Percentiles rank a stretch among this genome's conserved stretches.
Conservation (phyloP, 2,329 filamentous ascomycete species). For the Dactylellina cionopaga region DNA sequence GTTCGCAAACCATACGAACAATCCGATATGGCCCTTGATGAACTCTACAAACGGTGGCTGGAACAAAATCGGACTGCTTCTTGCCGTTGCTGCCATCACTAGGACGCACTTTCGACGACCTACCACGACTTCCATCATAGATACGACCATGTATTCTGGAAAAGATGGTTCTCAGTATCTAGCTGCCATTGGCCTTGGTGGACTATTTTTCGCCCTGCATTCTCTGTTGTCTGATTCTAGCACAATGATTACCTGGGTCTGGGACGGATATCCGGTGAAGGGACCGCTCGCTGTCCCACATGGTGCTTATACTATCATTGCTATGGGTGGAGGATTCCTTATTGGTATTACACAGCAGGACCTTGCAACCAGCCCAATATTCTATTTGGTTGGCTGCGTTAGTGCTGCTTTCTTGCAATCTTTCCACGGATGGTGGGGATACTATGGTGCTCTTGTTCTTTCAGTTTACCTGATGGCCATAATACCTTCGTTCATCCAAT, state of each 20-base stretch:
- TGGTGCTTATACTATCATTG: conserved; percentile 83
- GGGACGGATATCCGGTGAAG: conserved; percentile 92
- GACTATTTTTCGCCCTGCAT: conserved; percentile 87
- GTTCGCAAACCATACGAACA: conserved; percentile 93
- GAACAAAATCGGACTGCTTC: conserved; percentile 81
- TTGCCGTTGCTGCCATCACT: conserved; percentile 79
- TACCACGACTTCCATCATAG: conserved; percentile 64
- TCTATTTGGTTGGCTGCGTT: conserved; percentile 79
- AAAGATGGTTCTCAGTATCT: conserved; percentile 75
- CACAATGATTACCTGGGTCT: conserved; percentile 98
- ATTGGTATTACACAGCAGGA: conserved; percentile 78
- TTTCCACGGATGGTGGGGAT: conserved; percentile 80
- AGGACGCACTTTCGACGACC: conserved; percentile 76
- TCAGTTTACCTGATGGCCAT: conserved; percentile 84
- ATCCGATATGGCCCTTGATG: conserved; percentile 96
- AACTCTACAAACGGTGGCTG: conserved; percentile 88
- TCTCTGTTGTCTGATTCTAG: conserved; percentile 95
- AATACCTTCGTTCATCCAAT: conserved; percentile 77
- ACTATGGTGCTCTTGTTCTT: conserved; percentile 80
- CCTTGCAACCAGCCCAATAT: conserved; percentile 79
- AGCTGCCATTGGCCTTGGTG: conserved; percentile 80
- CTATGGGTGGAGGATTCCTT: conserved; percentile 84
- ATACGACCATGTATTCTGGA: conserved; percentile 66
- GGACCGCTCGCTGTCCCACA: conserved; percentile 91
- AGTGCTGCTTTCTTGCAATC: conserved; percentile 72